Percentiles rank a stretch among this genome's conserved stretches.
phyloP scores from a whole-genome alignment of 83 land plant species.

The Thuja plicata region DNA sequence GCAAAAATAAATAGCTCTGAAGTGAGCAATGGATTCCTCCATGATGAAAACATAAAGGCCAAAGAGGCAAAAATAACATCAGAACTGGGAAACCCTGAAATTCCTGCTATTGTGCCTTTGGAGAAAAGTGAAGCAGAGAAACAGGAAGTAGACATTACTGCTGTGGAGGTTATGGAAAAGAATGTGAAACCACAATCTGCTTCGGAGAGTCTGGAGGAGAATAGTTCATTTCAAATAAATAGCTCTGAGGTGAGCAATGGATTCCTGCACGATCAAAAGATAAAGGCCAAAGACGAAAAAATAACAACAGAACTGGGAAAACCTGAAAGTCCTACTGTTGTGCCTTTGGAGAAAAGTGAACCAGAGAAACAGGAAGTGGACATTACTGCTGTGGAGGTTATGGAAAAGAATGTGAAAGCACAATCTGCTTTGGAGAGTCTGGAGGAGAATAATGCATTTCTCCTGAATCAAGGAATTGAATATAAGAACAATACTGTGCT shows the following conservation, averaged over 20 bases:
- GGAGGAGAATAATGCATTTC: neutral
- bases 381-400: neutral
- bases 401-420: neutral
- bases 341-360: neutral
- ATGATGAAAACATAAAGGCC: neutral
- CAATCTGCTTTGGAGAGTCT: neutral
- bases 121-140: neutral
- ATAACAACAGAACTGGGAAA: neutral
- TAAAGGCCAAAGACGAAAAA: neutral
- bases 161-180: neutral
- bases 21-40: conserved; percentile 6
- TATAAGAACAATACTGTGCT: neutral
- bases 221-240: neutral
- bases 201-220: neutral
- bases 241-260: neutral
- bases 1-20: neutral
- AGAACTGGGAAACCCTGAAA: neutral
- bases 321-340: neutral
- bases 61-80: neutral
- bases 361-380: neutral
- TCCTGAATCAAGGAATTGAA: neutral
- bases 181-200: neutral
- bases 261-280: neutral
- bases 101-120: neutral
- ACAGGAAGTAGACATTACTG: neutral